Evolutionary conservation across 768 basidiomycete species (phyloP).

Genomic region (Suillus decipiens): DNA sequence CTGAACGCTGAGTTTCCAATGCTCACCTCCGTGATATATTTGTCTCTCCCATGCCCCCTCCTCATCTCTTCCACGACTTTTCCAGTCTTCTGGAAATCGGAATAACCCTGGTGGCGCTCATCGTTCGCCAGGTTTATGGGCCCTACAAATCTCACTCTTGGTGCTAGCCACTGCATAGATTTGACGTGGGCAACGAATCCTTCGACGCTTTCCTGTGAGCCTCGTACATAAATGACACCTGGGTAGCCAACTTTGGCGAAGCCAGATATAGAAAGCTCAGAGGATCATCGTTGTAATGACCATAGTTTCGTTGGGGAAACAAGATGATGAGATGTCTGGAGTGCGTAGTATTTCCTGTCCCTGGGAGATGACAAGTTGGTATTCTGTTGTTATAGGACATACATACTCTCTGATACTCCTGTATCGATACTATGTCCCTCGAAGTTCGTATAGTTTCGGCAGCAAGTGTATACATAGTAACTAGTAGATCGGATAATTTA

Average conservation of each 20-base stretch:
- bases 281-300: slow-evolving; percentile 55
- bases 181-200: slow-evolving; percentile 69
- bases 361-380: not conserved
- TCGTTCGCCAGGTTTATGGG: slow-evolving; percentile 27
- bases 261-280: slow-evolving; percentile 53
- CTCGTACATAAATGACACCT: slow-evolving; percentile 71
- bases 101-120: slow-evolving; percentile 40
- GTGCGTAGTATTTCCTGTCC: slow-evolving; percentile 48
- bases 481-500: slow-evolving; percentile 51
- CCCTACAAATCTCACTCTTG: slow-evolving; percentile 63
- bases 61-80: slow-evolving; percentile 72
- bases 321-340: slow-evolving; percentile 75
- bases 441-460: slow-evolving; percentile 48
- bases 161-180: slow-evolving; percentile 77
- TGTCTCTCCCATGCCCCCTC: slow-evolving; percentile 52
- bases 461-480: slow-evolving; percentile 58
- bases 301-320: slow-evolving; percentile 63
- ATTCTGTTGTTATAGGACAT: not conserved
- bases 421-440: slow-evolving; percentile 19
- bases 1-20: slow-evolving; percentile 52
- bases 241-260: slow-evolving; percentile 79
- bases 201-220: slow-evolving; percentile 50
- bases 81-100: slow-evolving; percentile 66
- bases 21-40: slow-evolving; percentile 62
- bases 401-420: not conserved